phyloP scores from a whole-genome alignment of 139 green algal genomes.

The Edaphochlamys debaryana region DNA sequence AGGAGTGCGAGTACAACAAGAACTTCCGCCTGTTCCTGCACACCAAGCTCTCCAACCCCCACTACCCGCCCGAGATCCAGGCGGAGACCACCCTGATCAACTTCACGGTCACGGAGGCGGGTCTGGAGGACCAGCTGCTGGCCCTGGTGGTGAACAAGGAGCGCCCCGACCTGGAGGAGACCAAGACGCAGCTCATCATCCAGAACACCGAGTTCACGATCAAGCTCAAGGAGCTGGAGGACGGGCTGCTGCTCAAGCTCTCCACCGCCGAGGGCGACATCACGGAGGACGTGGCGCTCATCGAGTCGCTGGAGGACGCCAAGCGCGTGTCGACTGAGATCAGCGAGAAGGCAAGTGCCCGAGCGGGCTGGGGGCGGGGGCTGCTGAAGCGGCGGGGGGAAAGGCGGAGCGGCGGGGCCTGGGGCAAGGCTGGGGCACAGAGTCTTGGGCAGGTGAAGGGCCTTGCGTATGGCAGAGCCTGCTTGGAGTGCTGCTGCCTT shows the following conservation, averaged over 20 bases:
- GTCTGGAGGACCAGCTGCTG: conserved; percentile 89
- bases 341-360: conserved; percentile 72
- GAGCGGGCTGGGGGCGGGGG: too few species aligned
- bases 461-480: too few species aligned
- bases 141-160: conserved; percentile 92
- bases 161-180: conserved; percentile 87
- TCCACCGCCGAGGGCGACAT: conserved; percentile 89
- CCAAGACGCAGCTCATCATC: conserved; percentile 90
- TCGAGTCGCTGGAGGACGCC: conserved; percentile 86
- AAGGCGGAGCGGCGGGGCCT: too few species aligned
- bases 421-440: too few species aligned
- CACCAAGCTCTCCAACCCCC: conserved; percentile 92
- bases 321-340: conserved; percentile 89
- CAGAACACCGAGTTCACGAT: conserved; percentile 94
- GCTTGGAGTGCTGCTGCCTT: too few species aligned
- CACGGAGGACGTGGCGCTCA: conserved; percentile 91
- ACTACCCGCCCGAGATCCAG: conserved; percentile 91
- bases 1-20: conserved; percentile 90
- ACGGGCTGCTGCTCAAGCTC: conserved; percentile 87
- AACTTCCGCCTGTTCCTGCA: conserved; percentile 90
- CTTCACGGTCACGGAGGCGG: conserved; percentile 87
- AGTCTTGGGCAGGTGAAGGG: too few species aligned
- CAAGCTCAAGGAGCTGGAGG: conserved; percentile 89
- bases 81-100: conserved; percentile 91
- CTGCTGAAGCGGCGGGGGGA: too few species aligned